Evolutionary conservation across 306 rosid genomes (phyloP).

Genomic region (Dryas alaskensis): DNA sequence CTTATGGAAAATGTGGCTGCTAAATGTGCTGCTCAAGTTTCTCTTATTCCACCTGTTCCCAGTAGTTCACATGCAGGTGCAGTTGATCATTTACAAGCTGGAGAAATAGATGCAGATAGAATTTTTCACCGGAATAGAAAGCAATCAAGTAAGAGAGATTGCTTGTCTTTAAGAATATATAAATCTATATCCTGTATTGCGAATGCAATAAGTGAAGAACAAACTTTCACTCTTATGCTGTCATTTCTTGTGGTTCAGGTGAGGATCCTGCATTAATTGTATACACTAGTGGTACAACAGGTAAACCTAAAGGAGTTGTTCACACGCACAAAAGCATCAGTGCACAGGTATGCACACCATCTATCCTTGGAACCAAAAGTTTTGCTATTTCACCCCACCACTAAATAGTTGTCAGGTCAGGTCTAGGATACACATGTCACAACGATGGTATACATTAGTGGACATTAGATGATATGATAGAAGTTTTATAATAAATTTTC

Average conservation of each 20-base stretch:
- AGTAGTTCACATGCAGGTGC: conserved; percentile 33
- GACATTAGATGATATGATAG: background rate
- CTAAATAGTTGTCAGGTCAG: background rate
- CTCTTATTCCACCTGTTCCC: conserved; percentile 69
- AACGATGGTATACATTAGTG: background rate
- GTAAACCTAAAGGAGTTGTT: conserved; percentile 97
- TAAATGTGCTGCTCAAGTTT: conserved; percentile 63
- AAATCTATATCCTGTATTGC: conserved; percentile 1
- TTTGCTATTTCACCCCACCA: background rate
- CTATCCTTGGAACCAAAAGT: conserved; percentile 10
- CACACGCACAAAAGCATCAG: conserved; percentile 82
- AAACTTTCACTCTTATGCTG: conserved; percentile 20
- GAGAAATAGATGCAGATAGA: conserved; percentile 38
- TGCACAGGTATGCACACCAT: conserved; percentile 60
- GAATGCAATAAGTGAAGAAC: conserved; percentile 8
- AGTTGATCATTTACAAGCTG: conserved; percentile 38
- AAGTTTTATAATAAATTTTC: background rate
- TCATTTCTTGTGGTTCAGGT: conserved; percentile 47
- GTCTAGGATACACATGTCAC: background rate
- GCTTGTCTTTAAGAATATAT: conserved; percentile 14
- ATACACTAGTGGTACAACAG: conserved; percentile 95
- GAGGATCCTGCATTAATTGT: conserved; percentile 86
- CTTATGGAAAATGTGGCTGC: conserved; percentile 68
- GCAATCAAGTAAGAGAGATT: conserved; percentile 47
- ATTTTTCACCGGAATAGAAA: conserved; percentile 37